Conservation (phyloP, 192 early-diverging fungal species). For the Neocallimastix lanati region DNA sequence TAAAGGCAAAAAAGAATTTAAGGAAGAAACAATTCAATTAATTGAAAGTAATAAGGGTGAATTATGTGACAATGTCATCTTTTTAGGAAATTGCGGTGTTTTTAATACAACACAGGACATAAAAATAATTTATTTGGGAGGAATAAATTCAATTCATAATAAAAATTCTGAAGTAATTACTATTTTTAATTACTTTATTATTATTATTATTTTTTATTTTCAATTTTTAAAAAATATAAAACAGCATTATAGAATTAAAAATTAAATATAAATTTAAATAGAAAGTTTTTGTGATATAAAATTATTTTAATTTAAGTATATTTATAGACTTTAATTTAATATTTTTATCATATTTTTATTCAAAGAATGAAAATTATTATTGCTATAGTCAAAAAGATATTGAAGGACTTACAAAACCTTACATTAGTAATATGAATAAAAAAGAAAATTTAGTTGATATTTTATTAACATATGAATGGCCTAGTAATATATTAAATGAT, state of each 20-base stretch:
- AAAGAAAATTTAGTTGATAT: slow-evolving; percentile 43
- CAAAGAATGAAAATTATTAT: slow-evolving; percentile 5
- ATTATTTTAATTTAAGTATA: no score
- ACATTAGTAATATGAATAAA: slow-evolving; percentile 12
- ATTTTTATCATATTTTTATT: slow-evolving; percentile 23
- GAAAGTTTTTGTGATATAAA: no score
- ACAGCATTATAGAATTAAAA: no score
- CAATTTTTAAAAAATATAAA: no score
- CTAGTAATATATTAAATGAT: slow-evolving; percentile 18
- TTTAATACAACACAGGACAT: background rate
- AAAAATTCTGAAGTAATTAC: background rate
- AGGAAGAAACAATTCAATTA: slow-evolving; percentile 24
- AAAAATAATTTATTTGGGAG: background rate
- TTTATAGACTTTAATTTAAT: no score
- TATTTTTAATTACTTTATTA: background rate
- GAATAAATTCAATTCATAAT: background rate
- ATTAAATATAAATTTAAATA: no score
- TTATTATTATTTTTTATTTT: slow-evolving; percentile 15
- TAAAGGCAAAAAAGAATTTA: slow-evolving; percentile 39
- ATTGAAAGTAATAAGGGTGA: slow-evolving; percentile 42
- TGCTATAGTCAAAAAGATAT: slow-evolving; percentile 3
- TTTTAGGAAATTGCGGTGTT: slow-evolving; percentile 29
- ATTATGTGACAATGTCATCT: slow-evolving; percentile 53
- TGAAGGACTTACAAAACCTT: slow-evolving; percentile 3
- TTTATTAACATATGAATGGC: slow-evolving; percentile 71